phyloP scores from a whole-genome alignment of 352 stramenopile species.

The Phytophthora brassicae region DNA sequence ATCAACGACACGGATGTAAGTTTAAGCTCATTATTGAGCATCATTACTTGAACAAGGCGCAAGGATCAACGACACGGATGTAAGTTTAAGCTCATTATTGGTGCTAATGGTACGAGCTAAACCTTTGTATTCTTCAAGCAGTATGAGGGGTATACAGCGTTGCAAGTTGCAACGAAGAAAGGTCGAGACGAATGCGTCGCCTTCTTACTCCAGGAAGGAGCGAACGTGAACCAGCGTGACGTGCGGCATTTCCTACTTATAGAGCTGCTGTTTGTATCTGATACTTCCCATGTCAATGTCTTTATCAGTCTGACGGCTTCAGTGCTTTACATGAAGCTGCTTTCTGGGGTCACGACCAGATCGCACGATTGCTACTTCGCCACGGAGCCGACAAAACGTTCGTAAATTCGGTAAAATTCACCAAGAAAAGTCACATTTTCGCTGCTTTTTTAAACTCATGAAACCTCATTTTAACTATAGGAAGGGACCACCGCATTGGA shows the following conservation, averaged over 20 bases:
- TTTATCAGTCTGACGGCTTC: slow-evolving; percentile 62
- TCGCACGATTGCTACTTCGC: slow-evolving; percentile 56
- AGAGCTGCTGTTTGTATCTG: too few relatives aligned
- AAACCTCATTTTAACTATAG: slow-evolving; percentile 18
- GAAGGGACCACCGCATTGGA: slow-evolving; percentile 68
- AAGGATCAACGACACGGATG: slow-evolving; percentile 60
- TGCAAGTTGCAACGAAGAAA: slow-evolving; percentile 64
- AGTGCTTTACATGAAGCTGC: slow-evolving; percentile 69
- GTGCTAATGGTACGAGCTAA: neutral
- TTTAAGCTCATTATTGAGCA: too few relatives aligned
- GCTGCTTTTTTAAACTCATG: neutral
- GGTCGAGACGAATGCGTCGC: slow-evolving; percentile 51
- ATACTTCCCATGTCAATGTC: too few relatives aligned
- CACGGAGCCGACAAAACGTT: slow-evolving; percentile 59
- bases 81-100: too few relatives aligned
- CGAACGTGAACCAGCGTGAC: slow-evolving; percentile 66
- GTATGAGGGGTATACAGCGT: slow-evolving; percentile 61
- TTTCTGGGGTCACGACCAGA: slow-evolving; percentile 61
- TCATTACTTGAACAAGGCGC: slow-evolving; percentile 48
- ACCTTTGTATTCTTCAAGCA: slow-evolving; percentile 9
- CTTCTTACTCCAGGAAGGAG: slow-evolving; percentile 49
- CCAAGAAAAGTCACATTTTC: neutral
- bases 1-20: slow-evolving; percentile 63
- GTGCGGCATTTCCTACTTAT: slow-evolving; percentile 19
- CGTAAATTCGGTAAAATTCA: slow-evolving; percentile 41